Evolutionary conservation across 805 yeast genomes (phyloP).

Genomic region (Groenewaldozyma salmanticensis): DNA sequence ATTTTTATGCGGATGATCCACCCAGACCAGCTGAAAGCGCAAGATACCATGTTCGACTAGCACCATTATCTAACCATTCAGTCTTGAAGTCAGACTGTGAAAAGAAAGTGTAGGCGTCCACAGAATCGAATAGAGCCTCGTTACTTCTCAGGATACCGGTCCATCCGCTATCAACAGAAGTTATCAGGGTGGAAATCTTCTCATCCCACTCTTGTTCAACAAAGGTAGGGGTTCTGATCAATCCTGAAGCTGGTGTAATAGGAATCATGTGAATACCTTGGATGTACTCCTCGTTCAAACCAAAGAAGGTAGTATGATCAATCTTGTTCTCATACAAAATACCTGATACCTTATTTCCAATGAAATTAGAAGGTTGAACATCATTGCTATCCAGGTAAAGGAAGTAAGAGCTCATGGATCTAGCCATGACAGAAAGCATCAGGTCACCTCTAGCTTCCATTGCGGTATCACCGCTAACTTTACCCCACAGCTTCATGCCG

Average conservation of each 20-base stretch:
- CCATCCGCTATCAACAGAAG: constrained; percentile 44
- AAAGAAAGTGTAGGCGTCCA: constrained; percentile 52
- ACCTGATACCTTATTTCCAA: constrained; percentile 63
- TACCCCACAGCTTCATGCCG: constrained; percentile 66
- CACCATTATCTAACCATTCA: constrained; percentile 68
- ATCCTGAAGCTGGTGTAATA: constrained; percentile 51
- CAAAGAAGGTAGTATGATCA: constrained; percentile 69
- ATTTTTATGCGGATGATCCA: no score
- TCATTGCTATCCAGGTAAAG: constrained; percentile 39
- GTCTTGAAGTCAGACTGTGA: constrained; percentile 42
- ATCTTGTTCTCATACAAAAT: constrained; percentile 67
- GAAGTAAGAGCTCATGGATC: constrained; percentile 49
- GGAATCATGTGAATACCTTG: constrained; percentile 82
- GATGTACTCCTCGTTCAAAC: constrained; percentile 51
- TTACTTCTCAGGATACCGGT: constrained; percentile 62
- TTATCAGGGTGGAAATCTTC: constrained; percentile 37
- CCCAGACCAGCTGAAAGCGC: constrained; percentile 48
- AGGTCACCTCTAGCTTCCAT: constrained; percentile 53
- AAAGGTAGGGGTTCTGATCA: constrained; percentile 41
- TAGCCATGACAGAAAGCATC: constrained; percentile 47
- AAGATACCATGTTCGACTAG: constrained; percentile 78
- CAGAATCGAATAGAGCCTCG: constrained; percentile 64
- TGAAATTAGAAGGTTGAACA: constrained; percentile 44
- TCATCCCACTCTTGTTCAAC: constrained; percentile 52
- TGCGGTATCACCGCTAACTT: constrained; percentile 41